These are phyloP conservation scores for Pythium diclinum DNA, from an alignment of 352 stramenopile genomes.

Conservation along the genomic window DNA sequence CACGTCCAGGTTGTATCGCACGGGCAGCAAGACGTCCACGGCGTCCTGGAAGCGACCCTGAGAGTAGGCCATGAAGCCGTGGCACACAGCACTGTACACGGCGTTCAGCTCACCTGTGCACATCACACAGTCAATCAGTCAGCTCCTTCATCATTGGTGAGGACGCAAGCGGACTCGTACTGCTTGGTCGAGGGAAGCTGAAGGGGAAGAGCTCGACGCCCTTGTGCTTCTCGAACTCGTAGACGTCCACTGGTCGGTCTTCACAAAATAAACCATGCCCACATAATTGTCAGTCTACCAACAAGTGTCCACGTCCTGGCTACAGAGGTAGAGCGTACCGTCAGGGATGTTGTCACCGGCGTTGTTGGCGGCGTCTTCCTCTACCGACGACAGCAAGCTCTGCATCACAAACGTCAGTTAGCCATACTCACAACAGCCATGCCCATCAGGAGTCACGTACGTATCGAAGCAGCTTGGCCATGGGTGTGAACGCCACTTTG, in stretches of 20 bases:
- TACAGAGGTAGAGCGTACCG: constrained; percentile 3
- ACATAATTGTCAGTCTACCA: not conserved
- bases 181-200: constrained; percentile 40
- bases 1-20: constrained; percentile 64
- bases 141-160: not conserved
- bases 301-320: not conserved
- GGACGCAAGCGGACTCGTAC: constrained; percentile 15
- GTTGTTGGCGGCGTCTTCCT: constrained; percentile 34
- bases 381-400: constrained; percentile 59
- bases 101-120: constrained; percentile 35
- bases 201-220: constrained; percentile 52
- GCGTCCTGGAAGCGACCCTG: constrained; percentile 61
- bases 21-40: constrained; percentile 45
- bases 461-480: constrained; percentile 54
- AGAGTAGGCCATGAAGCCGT: constrained; percentile 66
- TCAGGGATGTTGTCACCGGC: constrained; percentile 28
- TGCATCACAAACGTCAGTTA: constrained; percentile 14
- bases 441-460: too few species aligned
- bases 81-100: constrained; percentile 54
- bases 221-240: constrained; percentile 38
- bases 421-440: not conserved
- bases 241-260: constrained; percentile 39
- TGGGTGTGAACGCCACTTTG: constrained; percentile 38
- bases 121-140: not conserved
- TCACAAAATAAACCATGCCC: not conserved